Evolutionary conservation across 495 filamentous ascomycete genomes (phyloP).

Genomic region (Rostrohypoxylon terebratum): DNA sequence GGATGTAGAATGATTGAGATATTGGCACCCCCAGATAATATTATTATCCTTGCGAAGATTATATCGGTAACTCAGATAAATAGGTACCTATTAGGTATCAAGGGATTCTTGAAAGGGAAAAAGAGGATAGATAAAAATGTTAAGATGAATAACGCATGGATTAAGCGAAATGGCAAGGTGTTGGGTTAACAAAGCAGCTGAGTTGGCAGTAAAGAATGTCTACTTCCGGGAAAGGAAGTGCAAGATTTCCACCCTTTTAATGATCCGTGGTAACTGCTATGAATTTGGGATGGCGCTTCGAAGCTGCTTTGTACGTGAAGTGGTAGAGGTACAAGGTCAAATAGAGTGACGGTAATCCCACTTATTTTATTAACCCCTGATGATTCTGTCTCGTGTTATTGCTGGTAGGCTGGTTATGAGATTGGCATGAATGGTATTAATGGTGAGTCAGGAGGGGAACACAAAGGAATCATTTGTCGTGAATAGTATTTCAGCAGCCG

Average conservation of each 20-base stretch:
- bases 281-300: neutral
- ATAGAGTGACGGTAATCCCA: conserved; percentile 1
- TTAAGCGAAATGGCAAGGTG: neutral
- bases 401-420: conserved; percentile 5
- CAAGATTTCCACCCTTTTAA: neutral
- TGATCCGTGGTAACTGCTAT: neutral
- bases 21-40: neutral
- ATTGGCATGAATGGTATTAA: conserved; percentile 7
- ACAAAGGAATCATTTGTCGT: conserved; percentile 31
- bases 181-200: conserved; percentile 30
- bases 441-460: neutral
- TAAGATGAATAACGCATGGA: neutral
- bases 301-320: neutral
- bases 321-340: neutral
- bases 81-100: neutral
- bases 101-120: neutral
- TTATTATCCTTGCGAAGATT: neutral
- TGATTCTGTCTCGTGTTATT: neutral
- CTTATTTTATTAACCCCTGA: neutral
- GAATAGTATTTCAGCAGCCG: neutral
- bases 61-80: neutral
- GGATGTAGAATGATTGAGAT: neutral
- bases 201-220: conserved; percentile 7
- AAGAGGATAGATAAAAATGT: neutral
- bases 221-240: conserved; percentile 31